Evolutionary conservation across 2,329 filamentous ascomycete species (phyloP).

Genomic region (Sphaerulina musiva): DNA sequence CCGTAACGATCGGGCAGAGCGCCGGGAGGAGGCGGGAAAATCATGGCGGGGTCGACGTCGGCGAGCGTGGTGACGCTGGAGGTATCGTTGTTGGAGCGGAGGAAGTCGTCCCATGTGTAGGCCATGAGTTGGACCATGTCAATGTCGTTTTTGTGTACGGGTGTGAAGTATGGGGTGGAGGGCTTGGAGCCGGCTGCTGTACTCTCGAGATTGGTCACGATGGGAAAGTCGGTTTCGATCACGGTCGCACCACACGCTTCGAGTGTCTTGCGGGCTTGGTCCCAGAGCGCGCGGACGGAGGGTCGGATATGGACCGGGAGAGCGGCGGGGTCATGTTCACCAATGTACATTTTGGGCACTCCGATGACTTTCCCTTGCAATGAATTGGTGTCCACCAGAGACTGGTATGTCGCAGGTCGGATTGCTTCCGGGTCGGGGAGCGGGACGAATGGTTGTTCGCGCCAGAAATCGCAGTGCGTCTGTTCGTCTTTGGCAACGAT

Average conservation of each 20-base stretch:
- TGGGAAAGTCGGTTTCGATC: conserved; percentile 42
- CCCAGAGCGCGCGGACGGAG: conserved; percentile 37
- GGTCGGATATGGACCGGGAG: conserved; percentile 34
- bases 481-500: conserved; percentile 41
- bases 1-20: conserved; percentile 36
- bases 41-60: conserved; percentile 36
- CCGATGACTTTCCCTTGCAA: conserved; percentile 44
- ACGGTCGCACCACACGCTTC: conserved; percentile 40
- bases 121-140: conserved; percentile 47
- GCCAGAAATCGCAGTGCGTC: conserved; percentile 49
- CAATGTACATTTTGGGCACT: conserved; percentile 49
- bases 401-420: conserved; percentile 33
- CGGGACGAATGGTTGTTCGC: conserved; percentile 44
- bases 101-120: conserved; percentile 49
- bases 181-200: conserved; percentile 40
- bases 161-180: conserved; percentile 2
- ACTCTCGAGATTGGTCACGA: conserved; percentile 44
- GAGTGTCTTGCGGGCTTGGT: conserved; percentile 34
- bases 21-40: conserved; percentile 35
- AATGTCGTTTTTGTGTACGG: conserved; percentile 39
- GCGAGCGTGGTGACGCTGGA: conserved; percentile 34
- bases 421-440: conserved; percentile 37
- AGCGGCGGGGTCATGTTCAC: conserved; percentile 32
- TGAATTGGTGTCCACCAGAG: conserved; percentile 22
- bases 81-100: conserved; percentile 39